Base-by-base conservation (phyloP, 768 basidiomycete genomes). In the Filobasidium wieringae region DNA sequence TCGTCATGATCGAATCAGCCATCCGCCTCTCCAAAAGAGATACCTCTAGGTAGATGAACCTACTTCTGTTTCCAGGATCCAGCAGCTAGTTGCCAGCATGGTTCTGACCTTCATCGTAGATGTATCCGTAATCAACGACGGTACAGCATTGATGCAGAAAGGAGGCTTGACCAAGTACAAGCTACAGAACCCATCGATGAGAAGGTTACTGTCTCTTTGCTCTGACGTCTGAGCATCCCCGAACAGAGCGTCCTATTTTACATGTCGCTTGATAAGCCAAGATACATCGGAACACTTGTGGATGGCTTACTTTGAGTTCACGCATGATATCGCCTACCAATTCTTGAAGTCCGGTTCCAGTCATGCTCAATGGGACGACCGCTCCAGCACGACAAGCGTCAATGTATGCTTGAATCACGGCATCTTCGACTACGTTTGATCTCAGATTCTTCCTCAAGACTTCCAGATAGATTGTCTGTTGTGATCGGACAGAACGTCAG, bases 381-480 rank as follows among this genome's bases (percentile, higher is more conserved):
- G 56, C 37, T 17, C 47, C 56, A 3, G 56, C 56, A 51, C 50
- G 49, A 39, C 56, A 57, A 30, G 50, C 49, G 41, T 57, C 41
- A 24, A 57, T 50, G 17, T 57, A 57, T 17, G 47, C 49, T 19
- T 50, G 56, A 14, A 57, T 24, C 14, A 50, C 50, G 6, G 56
- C 43, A 27, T 47, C 33, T n/a, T 57, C 56, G 29, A 50, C 56
- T 37, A 57, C 50, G 36, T 36, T 50, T n/a, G 56, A 51, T 14
- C 43, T 14, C 19, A 47, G 22, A 27, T 47, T 47, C 29, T 47
- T 47, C 43, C 43, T 47, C 4, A 47, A 14, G 43, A 47, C 43
- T 22, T 47, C 43, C 22, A 47, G 43, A 27, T 47, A 47, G 17
- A 27, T 47, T 12, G 43, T 47, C 43, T 47, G 36, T 9, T 9